Conservation (phyloP, 345 rosid genomes). For the Hibiscus syriacus region DNA sequence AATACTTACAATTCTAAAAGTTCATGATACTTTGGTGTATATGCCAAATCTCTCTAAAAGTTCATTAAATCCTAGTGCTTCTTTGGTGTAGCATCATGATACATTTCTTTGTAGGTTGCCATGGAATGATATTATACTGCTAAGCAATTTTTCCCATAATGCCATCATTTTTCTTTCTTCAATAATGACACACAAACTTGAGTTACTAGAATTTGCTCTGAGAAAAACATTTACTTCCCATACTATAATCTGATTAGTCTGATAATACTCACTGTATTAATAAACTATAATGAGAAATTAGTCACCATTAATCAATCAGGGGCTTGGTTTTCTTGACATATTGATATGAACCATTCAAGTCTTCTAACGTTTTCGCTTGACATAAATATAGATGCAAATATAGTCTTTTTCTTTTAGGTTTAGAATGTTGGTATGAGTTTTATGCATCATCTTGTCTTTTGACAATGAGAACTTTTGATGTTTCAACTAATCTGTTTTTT, state of each 20-base stretch:
- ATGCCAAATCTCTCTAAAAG: background rate
- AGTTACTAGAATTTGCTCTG: background rate
- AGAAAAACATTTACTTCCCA: background rate
- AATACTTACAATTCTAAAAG: background rate
- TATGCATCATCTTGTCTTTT: background rate
- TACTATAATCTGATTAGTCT: background rate
- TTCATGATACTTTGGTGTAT: background rate
- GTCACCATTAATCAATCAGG: background rate
- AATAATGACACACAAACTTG: background rate
- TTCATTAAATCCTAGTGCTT: background rate
- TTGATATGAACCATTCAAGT: background rate
- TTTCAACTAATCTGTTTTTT: background rate
- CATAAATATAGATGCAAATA: background rate
- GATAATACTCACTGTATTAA: background rate
- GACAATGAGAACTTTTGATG: background rate
- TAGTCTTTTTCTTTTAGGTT: background rate
- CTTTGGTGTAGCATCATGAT: background rate
- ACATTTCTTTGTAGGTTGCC: background rate
- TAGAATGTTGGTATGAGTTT: background rate
- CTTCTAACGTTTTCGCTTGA: background rate
- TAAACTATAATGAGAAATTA: background rate
- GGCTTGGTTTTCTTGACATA: background rate
- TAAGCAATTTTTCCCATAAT: background rate
- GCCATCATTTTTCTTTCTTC: background rate
- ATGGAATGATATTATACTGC: background rate